These are phyloP conservation scores for Chalciporus piperatus DNA, from an alignment of 768 basidiomycete genomes.

Conservation along the genomic window DNA sequence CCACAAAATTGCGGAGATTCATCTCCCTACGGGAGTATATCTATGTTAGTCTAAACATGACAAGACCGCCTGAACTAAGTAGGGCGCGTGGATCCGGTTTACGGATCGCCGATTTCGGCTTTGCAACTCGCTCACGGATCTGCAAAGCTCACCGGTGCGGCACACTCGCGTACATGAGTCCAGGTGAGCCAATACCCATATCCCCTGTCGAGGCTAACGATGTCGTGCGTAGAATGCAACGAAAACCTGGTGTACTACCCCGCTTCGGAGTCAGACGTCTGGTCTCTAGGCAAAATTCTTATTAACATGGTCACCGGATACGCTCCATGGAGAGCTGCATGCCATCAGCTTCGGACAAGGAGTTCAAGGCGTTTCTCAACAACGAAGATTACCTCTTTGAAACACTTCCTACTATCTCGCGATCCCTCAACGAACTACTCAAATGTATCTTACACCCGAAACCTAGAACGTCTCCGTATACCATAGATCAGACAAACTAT, in stretches of 20 bases:
- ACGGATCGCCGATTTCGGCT: conserved; percentile 73
- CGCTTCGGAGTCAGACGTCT: conserved; percentile 49
- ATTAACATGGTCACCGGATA: conserved; percentile 71
- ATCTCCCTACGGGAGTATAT: background rate
- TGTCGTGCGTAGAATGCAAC: conserved; percentile 50
- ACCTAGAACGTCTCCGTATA: background rate
- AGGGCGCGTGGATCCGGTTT: conserved; percentile 44
- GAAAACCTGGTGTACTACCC: conserved; percentile 14
- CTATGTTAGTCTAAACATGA: too few relatives aligned
- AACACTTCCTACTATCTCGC: conserved; percentile 2
- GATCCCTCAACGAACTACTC: conserved; percentile 2
- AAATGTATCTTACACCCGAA: conserved; percentile 1
- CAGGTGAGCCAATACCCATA: conserved; percentile 42
- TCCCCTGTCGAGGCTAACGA: conserved; percentile 1
- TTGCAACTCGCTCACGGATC: conserved; percentile 45
- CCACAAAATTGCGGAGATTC: background rate
- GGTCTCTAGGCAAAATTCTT: conserved; percentile 78
- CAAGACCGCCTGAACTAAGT: background rate
- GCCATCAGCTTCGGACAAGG: background rate
- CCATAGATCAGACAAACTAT: background rate
- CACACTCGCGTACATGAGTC: conserved; percentile 63
- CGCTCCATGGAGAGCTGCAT: conserved; percentile 4
- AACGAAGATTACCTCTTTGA: conserved; percentile 5
- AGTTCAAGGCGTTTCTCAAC: background rate
- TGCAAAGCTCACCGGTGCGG: conserved; percentile 54